A percentile compares a stretch with the other conserved stretches of the same genome.
Evolutionary conservation across 805 yeast genomes (phyloP).

Genomic region (Schwanniomyces pseudopolymorphus): DNA sequence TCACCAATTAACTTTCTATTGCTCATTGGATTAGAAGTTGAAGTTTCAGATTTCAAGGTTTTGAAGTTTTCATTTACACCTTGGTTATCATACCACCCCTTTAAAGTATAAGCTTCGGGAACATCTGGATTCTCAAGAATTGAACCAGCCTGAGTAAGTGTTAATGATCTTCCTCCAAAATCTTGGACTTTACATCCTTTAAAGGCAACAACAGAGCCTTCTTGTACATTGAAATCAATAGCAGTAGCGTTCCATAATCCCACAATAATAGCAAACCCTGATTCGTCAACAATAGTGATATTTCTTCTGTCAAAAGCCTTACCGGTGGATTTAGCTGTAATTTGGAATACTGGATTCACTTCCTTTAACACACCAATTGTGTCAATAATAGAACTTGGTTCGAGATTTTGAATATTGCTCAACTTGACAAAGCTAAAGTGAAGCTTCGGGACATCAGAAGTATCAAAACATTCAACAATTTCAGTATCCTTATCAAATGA

Average conservation of each 20-base stretch:
- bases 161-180: conserved; percentile 81
- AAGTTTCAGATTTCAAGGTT: conserved; percentile 56
- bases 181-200: conserved; percentile 90
- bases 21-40: conserved; percentile 40
- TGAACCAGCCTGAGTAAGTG: conserved; percentile 77
- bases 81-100: conserved; percentile 91
- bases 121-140: conserved; percentile 82
- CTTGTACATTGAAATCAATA: conserved; percentile 66
- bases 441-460: conserved; percentile 70
- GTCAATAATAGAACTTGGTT: conserved; percentile 73
- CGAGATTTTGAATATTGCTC: conserved; percentile 62
- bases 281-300: conserved; percentile 78
- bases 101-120: conserved; percentile 80
- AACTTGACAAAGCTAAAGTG: conserved; percentile 75
- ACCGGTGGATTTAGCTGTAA: conserved; percentile 84
- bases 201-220: conserved; percentile 84
- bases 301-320: conserved; percentile 93
- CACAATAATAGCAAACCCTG: conserved; percentile 69
- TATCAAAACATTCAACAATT: conserved; percentile 65
- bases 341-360: conserved; percentile 71
- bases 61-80: conserved; percentile 67
- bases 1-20: conserved; percentile 66
- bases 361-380: conserved; percentile 83
- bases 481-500: conserved; percentile 75
- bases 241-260: conserved; percentile 94